Percentiles rank a stretch among this genome's conserved stretches.
Conservation (phyloP, 2,329 filamentous ascomycete species). For the Gaeumannomyces tritici region DNA sequence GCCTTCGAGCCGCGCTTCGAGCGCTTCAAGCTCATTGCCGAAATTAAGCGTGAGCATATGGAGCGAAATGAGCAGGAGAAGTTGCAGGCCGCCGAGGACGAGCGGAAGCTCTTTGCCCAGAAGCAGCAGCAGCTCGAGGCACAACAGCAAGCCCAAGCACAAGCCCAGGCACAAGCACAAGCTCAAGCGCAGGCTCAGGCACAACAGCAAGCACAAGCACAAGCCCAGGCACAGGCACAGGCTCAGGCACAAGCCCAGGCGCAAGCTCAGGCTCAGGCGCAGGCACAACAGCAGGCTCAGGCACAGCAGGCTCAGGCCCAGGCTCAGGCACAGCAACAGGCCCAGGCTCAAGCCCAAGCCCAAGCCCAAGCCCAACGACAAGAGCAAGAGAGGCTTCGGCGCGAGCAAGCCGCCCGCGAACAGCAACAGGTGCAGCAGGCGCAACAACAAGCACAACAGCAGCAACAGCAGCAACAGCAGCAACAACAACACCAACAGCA, state of each 20-base stretch:
- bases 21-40: slow-evolving; percentile 82
- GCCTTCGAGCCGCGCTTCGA: slow-evolving; percentile 82
- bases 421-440: slow-evolving; percentile 7
- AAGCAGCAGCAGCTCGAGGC: slow-evolving; percentile 36
- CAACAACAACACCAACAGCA: slow-evolving; percentile 13
- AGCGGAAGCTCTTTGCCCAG: slow-evolving; percentile 40
- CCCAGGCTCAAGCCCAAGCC: no score
- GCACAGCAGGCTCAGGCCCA: slow-evolving; percentile 15
- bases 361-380: slow-evolving; percentile 14
- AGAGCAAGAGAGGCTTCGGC: slow-evolving; percentile 5
- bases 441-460: slow-evolving; percentile 13
- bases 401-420: slow-evolving; percentile 4
- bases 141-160: slow-evolving; percentile 25
- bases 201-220: slow-evolving; percentile 26
- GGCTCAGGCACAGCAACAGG: slow-evolving; percentile 16
- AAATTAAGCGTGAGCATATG: slow-evolving; percentile 68
- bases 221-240: slow-evolving; percentile 16
- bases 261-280: slow-evolving; percentile 14
- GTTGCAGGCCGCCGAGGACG: slow-evolving; percentile 51
- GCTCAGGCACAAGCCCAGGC: slow-evolving; percentile 23
- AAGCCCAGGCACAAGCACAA: slow-evolving; percentile 25
- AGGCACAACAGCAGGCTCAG: slow-evolving; percentile 16
- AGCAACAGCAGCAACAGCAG: slow-evolving; percentile 18
- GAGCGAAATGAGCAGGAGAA: slow-evolving; percentile 73
- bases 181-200: slow-evolving; percentile 29